These are phyloP conservation scores for Candida odintsovae DNA, from an alignment of 805 yeast genomes.

Conservation along the genomic window DNA sequence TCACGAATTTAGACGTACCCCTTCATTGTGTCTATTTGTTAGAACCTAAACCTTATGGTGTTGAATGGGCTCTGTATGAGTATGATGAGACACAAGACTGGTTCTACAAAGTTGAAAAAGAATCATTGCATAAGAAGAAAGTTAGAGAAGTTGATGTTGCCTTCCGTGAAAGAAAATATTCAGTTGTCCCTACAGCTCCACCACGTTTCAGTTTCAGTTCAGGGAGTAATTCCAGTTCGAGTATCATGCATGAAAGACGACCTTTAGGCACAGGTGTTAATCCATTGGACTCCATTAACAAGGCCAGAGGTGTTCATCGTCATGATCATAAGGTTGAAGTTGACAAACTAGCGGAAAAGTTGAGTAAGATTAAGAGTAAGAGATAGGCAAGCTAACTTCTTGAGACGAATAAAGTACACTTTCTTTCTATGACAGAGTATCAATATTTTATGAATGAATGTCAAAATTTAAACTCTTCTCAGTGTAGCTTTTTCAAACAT, in stretches of 20 bases:
- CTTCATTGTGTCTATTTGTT: slow-evolving; percentile 84
- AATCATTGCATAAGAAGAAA: slow-evolving; percentile 39
- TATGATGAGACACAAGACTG: slow-evolving; percentile 73
- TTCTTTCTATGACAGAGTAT: too few relatives aligned
- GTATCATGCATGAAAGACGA: slow-evolving; percentile 1
- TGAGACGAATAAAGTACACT: too few relatives aligned
- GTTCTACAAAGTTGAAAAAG: slow-evolving; percentile 59
- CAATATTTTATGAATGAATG: background rate
- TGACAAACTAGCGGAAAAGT: slow-evolving; percentile 28
- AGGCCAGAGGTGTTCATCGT: slow-evolving; percentile 15
- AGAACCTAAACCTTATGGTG: slow-evolving; percentile 94
- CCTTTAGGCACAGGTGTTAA: background rate
- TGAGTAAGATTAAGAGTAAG: slow-evolving; percentile 7
- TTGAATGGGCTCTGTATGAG: slow-evolving; percentile 86
- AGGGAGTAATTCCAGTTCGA: background rate
- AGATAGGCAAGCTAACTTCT: background rate
- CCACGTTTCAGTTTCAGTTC: slow-evolving; percentile 18
- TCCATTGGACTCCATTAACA: slow-evolving; percentile 9
- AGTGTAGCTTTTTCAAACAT: slow-evolving; percentile 2
- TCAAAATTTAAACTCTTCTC: slow-evolving; percentile 4
- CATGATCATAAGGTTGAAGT: slow-evolving; percentile 8
- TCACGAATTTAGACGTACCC: slow-evolving; percentile 90
- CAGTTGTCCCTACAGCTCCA: slow-evolving; percentile 76
- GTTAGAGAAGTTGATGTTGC: slow-evolving; percentile 69
- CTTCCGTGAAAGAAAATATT: slow-evolving; percentile 61